These are phyloP conservation scores for Peronospora farinosa DNA, from an alignment of 352 stramenopile genomes.

Conservation along the genomic window DNA sequence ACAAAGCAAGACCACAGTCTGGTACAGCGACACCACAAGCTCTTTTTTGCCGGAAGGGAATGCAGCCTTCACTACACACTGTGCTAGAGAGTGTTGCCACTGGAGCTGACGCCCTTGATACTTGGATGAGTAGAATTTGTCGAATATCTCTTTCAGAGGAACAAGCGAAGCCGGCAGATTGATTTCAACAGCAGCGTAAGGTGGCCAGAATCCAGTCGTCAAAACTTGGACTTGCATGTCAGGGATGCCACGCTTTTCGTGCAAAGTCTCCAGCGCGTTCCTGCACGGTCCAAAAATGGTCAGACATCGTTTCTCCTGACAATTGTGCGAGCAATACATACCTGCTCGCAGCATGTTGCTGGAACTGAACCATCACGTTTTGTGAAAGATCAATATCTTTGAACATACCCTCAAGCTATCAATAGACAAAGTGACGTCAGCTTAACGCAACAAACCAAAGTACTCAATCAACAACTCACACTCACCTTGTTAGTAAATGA, in stretches of 20 bases:
- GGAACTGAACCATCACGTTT: constrained; percentile 92
- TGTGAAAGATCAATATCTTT: constrained; percentile 96
- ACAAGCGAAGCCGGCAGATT: constrained; percentile 59
- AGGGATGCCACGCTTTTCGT: constrained; percentile 35
- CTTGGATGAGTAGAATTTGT: constrained; percentile 86
- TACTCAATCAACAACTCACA: not conserved
- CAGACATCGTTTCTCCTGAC: not conserved
- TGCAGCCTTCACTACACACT: constrained; percentile 82
- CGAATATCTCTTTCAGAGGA: constrained; percentile 77
- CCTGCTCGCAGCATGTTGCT: constrained; percentile 72
- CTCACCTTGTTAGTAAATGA: constrained; percentile 95
- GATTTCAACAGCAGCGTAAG: constrained; percentile 85
- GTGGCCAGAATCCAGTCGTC: constrained; percentile 97
- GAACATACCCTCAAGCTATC: constrained; percentile 98
- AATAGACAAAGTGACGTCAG: constrained; percentile 9
- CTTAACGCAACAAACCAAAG: not conserved
- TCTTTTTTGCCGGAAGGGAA: constrained; percentile 85
- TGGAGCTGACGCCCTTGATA: constrained; percentile 85
- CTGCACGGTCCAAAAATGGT: constrained; percentile 19
- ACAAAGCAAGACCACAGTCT: constrained; percentile 82
- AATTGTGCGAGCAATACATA: constrained; percentile 17
- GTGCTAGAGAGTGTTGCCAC: constrained; percentile 88
- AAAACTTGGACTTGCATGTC: constrained; percentile 97
- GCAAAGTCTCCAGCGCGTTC: constrained; percentile 42
- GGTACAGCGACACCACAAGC: constrained; percentile 81